These are phyloP conservation scores for Mucor piriformis DNA, from an alignment of 371 early-diverging fungal species.

Conservation along the genomic window DNA sequence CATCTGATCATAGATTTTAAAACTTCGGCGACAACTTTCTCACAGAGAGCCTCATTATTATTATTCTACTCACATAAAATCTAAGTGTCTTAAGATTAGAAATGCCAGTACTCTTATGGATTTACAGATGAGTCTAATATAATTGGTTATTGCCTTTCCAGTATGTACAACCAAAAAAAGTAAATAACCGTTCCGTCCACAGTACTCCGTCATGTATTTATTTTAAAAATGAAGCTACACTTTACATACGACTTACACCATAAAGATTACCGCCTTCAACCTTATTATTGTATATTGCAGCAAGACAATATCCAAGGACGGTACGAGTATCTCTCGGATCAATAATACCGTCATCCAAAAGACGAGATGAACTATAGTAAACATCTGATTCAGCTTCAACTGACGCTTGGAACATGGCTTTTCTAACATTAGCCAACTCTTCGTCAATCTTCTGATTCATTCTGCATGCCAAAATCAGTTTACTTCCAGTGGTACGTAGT, in stretches of 20 bases:
- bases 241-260: slow-evolving; percentile 75
- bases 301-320: slow-evolving; percentile 64
- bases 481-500: not conserved
- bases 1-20: too few relatives aligned
- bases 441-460: slow-evolving; percentile 61
- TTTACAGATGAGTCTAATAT: too few relatives aligned
- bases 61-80: too few relatives aligned
- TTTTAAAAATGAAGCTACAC: too few relatives aligned
- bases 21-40: too few relatives aligned
- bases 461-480: slow-evolving; percentile 22
- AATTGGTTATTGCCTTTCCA: too few relatives aligned
- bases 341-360: slow-evolving; percentile 72
- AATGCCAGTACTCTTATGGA: too few relatives aligned
- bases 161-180: too few relatives aligned
- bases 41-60: too few relatives aligned
- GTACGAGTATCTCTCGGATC: slow-evolving; percentile 70
- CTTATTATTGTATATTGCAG: slow-evolving; percentile 59
- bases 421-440: slow-evolving; percentile 58
- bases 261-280: slow-evolving; percentile 70
- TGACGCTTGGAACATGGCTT: slow-evolving; percentile 62
- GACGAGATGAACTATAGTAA: slow-evolving; percentile 71
- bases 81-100: too few relatives aligned
- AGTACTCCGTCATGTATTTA: too few relatives aligned
- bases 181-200: too few relatives aligned
- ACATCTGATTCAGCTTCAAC: slow-evolving; percentile 74